Base-by-base conservation (phyloP, 176 grass and related monocot genomes). In the Lolium multiflorum region DNA sequence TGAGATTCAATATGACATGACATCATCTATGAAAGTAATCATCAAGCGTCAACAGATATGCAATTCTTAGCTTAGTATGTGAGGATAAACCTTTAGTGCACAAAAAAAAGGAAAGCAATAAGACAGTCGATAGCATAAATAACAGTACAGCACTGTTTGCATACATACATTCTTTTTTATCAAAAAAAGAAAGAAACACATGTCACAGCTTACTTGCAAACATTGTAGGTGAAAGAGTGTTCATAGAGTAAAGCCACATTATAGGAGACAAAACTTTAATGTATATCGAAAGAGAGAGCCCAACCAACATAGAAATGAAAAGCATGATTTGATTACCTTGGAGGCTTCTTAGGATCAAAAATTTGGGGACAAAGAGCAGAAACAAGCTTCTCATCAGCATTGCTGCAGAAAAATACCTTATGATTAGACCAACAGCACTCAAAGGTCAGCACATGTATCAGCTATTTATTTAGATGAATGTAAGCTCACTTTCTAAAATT, bases 341-440 rank as follows among this genome's bases (percentile, higher is more conserved):
- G 83, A 91, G 84, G 83, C 65, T 72, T 48, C 46, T 65, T 81
- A 18, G 22, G 48, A 86, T 78, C 85, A 43, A 77, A 78, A 76
- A 62, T 85, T 66, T 68, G 78, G 78, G 73, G 81, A 84, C 91
- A 88, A 86, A 98, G 90, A 85, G 88, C 94, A 76, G 87, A 84
- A 38, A 99, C 97, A 91, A 99, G 97, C 87, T 91, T 99, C 87
- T 99, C 97, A 75, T 99, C 97, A 37, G 89, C 89, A 91, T 91
- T 78, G 86, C 97, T 99, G 78, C 65, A 98, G 77, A 81, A 70
- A 70, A 84, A 86, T 10, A 82, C 61, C 17, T 39, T 51, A 77
- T 64, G 65, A 88, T 79, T 82, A 76, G 47, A 88, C 70, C 43
- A 89, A 58, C 7, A 56, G 39, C 70, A 84, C 62, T 62, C 47